Percentiles rank a stretch among this genome's conserved stretches.
These are phyloP conservation scores for Oryza punctata DNA, from an alignment of 176 grass and related monocot species.

Conservation along the genomic window DNA sequence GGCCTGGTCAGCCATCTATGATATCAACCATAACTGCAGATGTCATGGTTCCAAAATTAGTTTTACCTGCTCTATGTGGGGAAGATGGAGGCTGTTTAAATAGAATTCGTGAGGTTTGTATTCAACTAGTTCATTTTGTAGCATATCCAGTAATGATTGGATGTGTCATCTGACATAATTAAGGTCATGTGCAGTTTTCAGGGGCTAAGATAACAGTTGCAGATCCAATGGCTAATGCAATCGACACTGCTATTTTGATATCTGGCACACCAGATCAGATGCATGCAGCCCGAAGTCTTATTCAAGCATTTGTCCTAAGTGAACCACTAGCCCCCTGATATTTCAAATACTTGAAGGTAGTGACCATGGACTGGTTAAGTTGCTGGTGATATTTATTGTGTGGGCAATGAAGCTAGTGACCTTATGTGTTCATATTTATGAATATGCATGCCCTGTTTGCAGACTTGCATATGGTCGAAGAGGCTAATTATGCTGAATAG, in stretches of 20 bases:
- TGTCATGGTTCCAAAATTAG: constrained; percentile 75
- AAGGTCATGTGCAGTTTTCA: constrained; percentile 73
- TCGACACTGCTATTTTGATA: constrained; percentile 70
- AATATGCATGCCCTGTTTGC: constrained; percentile 26
- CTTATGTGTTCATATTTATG: constrained; percentile 31
- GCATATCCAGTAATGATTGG: background rate
- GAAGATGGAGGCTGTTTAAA: constrained; percentile 92
- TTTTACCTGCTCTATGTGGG: constrained; percentile 70
- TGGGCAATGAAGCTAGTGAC: constrained; percentile 24
- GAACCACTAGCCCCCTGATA: constrained; percentile 60
- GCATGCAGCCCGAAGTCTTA: constrained; percentile 87
- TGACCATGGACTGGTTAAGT: background rate
- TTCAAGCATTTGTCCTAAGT: constrained; percentile 91
- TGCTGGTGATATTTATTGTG: constrained; percentile 19
- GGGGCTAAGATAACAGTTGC: constrained; percentile 86
- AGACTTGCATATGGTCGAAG: constrained; percentile 34
- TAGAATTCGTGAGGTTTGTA: constrained; percentile 73
- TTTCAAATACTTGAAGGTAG: constrained; percentile 39
- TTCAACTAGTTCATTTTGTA: constrained; percentile 21
- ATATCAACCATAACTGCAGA: constrained; percentile 68
- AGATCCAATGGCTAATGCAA: constrained; percentile 67
- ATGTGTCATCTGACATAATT: constrained; percentile 32
- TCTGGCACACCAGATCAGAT: constrained; percentile 83
- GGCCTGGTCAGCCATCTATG: constrained; percentile 63
- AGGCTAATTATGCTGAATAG: constrained; percentile 35